Percentiles rank a stretch among this genome's conserved stretches.
These are phyloP conservation scores for Cyclotella distinguenda DNA, from an alignment of 108 stramenopile species.

Conservation along the genomic window DNA sequence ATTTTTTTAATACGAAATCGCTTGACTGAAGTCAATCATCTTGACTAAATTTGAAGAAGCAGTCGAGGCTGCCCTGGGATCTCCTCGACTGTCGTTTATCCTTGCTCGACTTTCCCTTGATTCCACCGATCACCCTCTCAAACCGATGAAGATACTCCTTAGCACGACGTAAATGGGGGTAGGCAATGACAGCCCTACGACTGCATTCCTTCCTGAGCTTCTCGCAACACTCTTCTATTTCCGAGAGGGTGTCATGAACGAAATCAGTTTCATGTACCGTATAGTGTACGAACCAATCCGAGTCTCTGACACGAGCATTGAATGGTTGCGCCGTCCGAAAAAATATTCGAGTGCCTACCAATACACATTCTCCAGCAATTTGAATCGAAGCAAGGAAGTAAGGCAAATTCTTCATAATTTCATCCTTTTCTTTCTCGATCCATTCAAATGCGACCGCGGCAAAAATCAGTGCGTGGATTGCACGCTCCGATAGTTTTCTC, in stretches of 20 bases:
- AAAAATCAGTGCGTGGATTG: slow-evolving; percentile 21
- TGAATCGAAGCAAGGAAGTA: slow-evolving; percentile 29
- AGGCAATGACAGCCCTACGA: slow-evolving; percentile 32
- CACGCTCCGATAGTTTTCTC: slow-evolving; percentile 5
- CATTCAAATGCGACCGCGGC: slow-evolving; percentile 35
- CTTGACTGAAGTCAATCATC: no score
- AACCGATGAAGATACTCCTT: slow-evolving; percentile 42
- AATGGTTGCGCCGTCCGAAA: not conserved
- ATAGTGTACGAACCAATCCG: not conserved
- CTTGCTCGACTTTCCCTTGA: slow-evolving; percentile 33
- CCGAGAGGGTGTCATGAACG: slow-evolving; percentile 32
- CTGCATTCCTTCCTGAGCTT: slow-evolving; percentile 31
- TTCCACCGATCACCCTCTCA: slow-evolving; percentile 13
- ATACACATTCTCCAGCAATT: slow-evolving; percentile 39
- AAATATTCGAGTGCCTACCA: slow-evolving; percentile 17
- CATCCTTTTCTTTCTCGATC: slow-evolving; percentile 25
- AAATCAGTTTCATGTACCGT: slow-evolving; percentile 23
- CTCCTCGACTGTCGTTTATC: slow-evolving; percentile 29
- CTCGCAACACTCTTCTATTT: slow-evolving; percentile 33
- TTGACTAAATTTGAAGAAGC: slow-evolving; percentile 13
- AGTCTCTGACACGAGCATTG: not conserved
- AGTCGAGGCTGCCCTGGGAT: slow-evolving; percentile 44
- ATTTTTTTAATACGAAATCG: no score
- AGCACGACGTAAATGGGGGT: slow-evolving; percentile 40
- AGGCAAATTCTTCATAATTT: slow-evolving; percentile 20